Evolutionary conservation across 2,329 filamentous ascomycete genomes (phyloP).

Genomic region (Hypocrella siamensis): DNA sequence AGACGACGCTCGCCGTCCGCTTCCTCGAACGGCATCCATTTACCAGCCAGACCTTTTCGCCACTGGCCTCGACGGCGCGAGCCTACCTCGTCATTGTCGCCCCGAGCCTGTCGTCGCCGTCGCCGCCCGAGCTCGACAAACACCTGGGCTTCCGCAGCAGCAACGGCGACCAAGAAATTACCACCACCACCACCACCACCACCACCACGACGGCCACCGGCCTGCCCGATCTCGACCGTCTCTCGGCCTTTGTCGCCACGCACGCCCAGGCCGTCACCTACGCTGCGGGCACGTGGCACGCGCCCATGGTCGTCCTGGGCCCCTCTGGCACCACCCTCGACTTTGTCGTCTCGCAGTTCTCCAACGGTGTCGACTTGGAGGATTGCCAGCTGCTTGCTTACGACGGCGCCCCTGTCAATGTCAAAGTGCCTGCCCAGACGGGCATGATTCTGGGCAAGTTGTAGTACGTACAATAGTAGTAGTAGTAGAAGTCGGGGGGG

Average conservation of each 20-base stretch:
- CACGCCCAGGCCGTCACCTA: constrained; percentile 81
- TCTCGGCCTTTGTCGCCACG: constrained; percentile 66
- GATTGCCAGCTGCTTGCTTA: constrained; percentile 71
- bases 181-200: too few species aligned
- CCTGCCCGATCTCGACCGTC: constrained; percentile 53
- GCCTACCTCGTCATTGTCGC: constrained; percentile 80
- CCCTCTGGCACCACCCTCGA: constrained; percentile 43
- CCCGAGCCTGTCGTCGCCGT: constrained; percentile 58
- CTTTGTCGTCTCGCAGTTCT: constrained; percentile 81
- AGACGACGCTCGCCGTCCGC: constrained; percentile 38
- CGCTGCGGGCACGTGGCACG: constrained; percentile 83
- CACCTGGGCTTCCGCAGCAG: too few species aligned
- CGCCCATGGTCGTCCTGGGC: constrained; percentile 85
- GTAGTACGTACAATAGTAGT: too few species aligned
- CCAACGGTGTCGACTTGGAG: constrained; percentile 65
- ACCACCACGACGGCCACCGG: too few species aligned
- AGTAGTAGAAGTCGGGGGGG: too few species aligned
- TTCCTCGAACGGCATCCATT: constrained; percentile 86
- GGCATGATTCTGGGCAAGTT: too few species aligned
- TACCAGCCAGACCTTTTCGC: constrained; percentile 86
- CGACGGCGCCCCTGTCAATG: constrained; percentile 11
- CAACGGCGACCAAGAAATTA: too few species aligned
- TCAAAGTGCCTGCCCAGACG: too few species aligned
- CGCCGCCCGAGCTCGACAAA: too few species aligned
- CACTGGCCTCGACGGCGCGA: constrained; percentile 39